Evolutionary conservation across 2,329 filamentous ascomycete species (phyloP), one percentile per base, ranked within the genome.

Genomic region (Cordyceps militaris): DNA sequence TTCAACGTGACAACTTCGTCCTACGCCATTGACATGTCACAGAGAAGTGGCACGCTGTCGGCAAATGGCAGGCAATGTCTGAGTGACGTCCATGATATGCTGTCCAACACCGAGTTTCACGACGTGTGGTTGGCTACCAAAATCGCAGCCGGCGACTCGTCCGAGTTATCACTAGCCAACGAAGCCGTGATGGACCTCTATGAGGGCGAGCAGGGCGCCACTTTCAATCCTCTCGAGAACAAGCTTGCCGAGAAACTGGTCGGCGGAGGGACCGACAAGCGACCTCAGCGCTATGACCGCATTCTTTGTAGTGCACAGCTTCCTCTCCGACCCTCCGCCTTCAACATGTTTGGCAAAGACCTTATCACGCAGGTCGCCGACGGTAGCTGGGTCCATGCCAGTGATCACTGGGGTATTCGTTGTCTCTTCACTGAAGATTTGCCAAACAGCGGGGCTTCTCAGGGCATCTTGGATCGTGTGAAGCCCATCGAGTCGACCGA

Each of bases 251-350:
- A 78, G 1, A 71, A 74, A 11, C 76, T 77, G 3, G 76, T 79
- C 1, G 74, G 73, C 3, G 71, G 66, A 47, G 75, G 76, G 1
- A 68, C 73, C 48, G 76, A 81, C 49, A 78, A 77, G 62, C 74
- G 82, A 21, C 84, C 85, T 2, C 85, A 88, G 64, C 72, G 86
- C 49, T 88, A 87, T 60, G 84, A 88, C 63, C 76, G 85, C 34
- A 83, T 88, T 46, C 68, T 87, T 3, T 68, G 84, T 34, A 79
- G 75, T 46, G 66, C 80, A 6, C 64, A 68, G 16, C 67, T 80
- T 5, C 65, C 61, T 13, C 56, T 65, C 2, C 62, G 59, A 1
- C 66, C 70, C 2, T 60, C 64, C 3, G 66, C 70, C 0, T 86
- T 85, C 69, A 83, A 83, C 62, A 74, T 77, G 65, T 87, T 87